Percentiles rank a stretch among this genome's conserved stretches.
Evolutionary conservation across 257 asterid genomes (phyloP).

Genomic region (Lantana camara): DNA sequence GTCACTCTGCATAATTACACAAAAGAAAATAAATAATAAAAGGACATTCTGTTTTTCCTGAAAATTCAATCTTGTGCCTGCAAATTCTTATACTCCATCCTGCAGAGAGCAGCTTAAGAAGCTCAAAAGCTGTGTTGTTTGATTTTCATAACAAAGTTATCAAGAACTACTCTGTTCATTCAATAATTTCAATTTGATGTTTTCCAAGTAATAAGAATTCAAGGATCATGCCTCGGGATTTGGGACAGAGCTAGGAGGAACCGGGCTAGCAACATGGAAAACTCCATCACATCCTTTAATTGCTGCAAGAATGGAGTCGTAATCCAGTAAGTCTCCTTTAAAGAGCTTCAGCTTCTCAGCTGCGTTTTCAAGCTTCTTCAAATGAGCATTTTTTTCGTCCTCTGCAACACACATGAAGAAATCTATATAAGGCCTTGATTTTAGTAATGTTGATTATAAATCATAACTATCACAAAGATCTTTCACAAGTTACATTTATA

Average conservation of each 20-base stretch:
- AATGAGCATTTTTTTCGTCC: conserved; percentile 56
- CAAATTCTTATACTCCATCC: too few species aligned
- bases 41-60: too few species aligned
- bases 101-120: too few species aligned
- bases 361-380: conserved; percentile 56
- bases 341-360: conserved; percentile 56
- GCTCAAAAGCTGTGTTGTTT: too few species aligned
- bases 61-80: too few species aligned
- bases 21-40: not conserved
- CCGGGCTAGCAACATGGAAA: conserved; percentile 84
- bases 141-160: not conserved
- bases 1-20: not conserved
- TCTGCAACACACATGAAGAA: conserved; percentile 38
- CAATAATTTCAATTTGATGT: not conserved
- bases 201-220: not conserved
- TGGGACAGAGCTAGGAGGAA: conserved; percentile 59
- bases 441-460: not conserved
- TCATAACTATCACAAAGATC: not conserved
- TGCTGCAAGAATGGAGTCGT: conserved; percentile 60
- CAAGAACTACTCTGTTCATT: not conserved
- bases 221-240: conserved; percentile 63
- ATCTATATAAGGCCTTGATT: not conserved
- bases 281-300: conserved; percentile 72
- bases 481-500: too few species aligned
- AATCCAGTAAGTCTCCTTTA: conserved; percentile 77